Base-by-base conservation (phyloP, 306 rosid genomes). In the Luffa aegyptiaca region DNA sequence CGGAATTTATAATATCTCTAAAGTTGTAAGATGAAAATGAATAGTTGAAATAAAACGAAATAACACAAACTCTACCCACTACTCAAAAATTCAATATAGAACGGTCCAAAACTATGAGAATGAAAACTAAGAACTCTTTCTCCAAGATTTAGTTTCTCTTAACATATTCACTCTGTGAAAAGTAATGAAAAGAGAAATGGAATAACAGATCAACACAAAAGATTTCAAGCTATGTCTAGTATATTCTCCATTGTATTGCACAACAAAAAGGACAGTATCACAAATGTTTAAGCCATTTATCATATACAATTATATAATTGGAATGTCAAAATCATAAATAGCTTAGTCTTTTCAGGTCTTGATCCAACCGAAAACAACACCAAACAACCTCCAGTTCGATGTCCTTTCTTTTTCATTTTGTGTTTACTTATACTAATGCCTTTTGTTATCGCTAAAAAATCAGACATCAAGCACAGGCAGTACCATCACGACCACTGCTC, bases 71-170 rank as follows among this genome's bases (percentile, higher is more conserved):
- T 45, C 56, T 45, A 70, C 56, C 37, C 7, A 45, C 16, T 41
- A 66, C 31, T 37, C 18, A 70, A 21, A 70, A 70, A 70, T n/a
- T 45, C 37, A 45, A 70, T 45, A 20, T 45, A 18, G 51, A n/a
- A 70, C 56, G 56, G 35, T 70, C 76, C 55, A 70, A 44, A 46
- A 48, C 78, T 52, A 4, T 14, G 36, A 33, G 63, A 75, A 75
- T 17, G 63, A 75, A 75, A 75, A 36, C 10, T 73, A 51, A 74
- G 33, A 75, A 73, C 37, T 14, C 78, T 75, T 52, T 39, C 63
- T 74, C 44, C 2, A 49, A 51, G 63, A 35, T 45, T 21, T 46
- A 45, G 20, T 73, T 51, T 49, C 49, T 35, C 13, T 48, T 20
- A 45, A 71, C 8, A 45, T 31, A 49, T 8, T 33, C n/a, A 48